Evolutionary conservation across 768 basidiomycete species (phyloP).

Genomic region (Rossbeevera mucosa): DNA sequence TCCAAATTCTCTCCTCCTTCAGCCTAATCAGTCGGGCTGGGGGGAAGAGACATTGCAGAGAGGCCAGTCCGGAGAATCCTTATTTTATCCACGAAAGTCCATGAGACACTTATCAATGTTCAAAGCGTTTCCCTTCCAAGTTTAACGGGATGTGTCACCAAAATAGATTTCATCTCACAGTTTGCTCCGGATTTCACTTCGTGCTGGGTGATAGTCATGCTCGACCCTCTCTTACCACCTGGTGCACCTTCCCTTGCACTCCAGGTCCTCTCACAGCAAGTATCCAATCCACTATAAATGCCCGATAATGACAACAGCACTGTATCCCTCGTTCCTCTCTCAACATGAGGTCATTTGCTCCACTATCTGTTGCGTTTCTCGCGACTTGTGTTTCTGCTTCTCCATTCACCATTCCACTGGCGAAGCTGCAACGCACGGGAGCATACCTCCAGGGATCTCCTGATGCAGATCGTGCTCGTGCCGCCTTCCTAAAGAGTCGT

Average conservation of each 20-base stretch:
- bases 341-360: conserved; percentile 12
- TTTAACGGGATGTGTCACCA: neutral
- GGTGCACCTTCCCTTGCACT: neutral
- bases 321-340: neutral
- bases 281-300: conserved; percentile 7
- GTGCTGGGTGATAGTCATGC: neutral
- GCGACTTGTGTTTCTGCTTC: conserved; percentile 6
- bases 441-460: conserved; percentile 16
- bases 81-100: neutral
- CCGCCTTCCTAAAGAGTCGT: conserved; percentile 4
- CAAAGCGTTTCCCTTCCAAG: neutral
- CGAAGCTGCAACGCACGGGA: conserved; percentile 10
- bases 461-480: conserved; percentile 18
- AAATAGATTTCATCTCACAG: neutral
- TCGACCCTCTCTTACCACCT: neutral
- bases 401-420: conserved; percentile 7
- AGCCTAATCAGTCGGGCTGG: neutral
- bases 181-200: neutral
- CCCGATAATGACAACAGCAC: neutral
- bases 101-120: neutral
- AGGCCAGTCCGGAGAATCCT: neutral
- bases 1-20: neutral
- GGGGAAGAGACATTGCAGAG: neutral
- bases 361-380: conserved; percentile 6
- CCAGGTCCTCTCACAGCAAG: neutral